Evolutionary conservation across 108 stramenopile genomes (phyloP).

Genomic region (Parietichytrium sp.): DNA sequence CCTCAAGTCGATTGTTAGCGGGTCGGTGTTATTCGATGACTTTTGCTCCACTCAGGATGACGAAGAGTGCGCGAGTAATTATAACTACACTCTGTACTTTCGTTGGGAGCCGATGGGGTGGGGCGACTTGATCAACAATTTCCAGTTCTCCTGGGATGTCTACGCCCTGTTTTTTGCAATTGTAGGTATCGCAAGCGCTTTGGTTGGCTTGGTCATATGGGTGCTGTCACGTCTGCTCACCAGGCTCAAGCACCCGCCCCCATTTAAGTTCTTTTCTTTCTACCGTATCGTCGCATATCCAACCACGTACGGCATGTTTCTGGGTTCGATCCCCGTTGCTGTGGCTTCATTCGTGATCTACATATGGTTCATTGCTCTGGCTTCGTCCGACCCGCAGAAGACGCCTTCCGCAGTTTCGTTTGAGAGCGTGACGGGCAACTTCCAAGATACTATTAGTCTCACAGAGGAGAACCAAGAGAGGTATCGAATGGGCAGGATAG

Average conservation of each 20-base stretch:
- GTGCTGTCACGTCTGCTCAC: constrained; percentile 70
- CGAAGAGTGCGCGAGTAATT: constrained; percentile 60
- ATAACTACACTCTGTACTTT: constrained; percentile 67
- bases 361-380: constrained; percentile 55
- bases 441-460: constrained; percentile 56
- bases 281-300: constrained; percentile 65
- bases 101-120: constrained; percentile 66
- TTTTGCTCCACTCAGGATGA: constrained; percentile 67
- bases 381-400: not conserved
- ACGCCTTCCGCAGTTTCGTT: constrained; percentile 53
- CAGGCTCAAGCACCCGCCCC: constrained; percentile 73
- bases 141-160: constrained; percentile 68
- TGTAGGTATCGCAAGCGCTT: constrained; percentile 61
- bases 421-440: constrained; percentile 63
- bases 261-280: constrained; percentile 64
- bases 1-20: constrained; percentile 69
- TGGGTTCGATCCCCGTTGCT: constrained; percentile 66
- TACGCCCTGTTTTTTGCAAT: constrained; percentile 72
- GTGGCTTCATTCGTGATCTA: constrained; percentile 51
- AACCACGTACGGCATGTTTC: constrained; percentile 61
- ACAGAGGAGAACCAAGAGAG: constrained; percentile 53
- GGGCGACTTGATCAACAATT: constrained; percentile 73
- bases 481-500: constrained; percentile 70
- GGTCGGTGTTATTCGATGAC: constrained; percentile 60
- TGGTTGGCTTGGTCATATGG: constrained; percentile 68